Evolutionary conservation across 148 eudicot species (phyloP), one percentile per base, ranked within the genome.

Genomic region (Cornus florida): DNA sequence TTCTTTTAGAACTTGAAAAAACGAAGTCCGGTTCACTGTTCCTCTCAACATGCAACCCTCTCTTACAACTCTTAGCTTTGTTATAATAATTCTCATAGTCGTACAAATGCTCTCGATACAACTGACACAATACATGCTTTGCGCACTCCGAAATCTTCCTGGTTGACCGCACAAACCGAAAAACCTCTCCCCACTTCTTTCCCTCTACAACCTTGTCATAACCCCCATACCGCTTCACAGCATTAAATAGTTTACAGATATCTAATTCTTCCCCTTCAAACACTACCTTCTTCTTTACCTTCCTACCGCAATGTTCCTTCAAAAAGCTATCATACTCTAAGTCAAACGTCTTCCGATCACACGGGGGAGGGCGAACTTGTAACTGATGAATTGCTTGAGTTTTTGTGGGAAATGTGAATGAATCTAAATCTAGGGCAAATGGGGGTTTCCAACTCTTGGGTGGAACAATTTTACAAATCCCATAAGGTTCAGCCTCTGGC

Each of bases 261-360:
- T 97, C 95, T 84, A 97, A 88, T 65, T 94, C 99, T 86, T 89
- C 92, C 87, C 97, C 98, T 78, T 97, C 99, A 81, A 97, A 94
- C 75, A 91, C 82, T 75, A 94, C 87, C 93, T 88, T 91, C 86
- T 87, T 92, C 87, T 89, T 94, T 7, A 78, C 75, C 86, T 90
- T 94, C 80, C 77, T 82, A 72, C 97, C 94, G 68, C 90, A 91
- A 77, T 92, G 92, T 20, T 83, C 89, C 86, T 91, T 91, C 80
- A 97, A 78, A 75, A 97, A 97, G 75, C 98, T 86, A 83, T 70
- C 79, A 62, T 94, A 97, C 85, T 97, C 99, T 81, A 97, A 92
- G 82, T 85, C 92, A 81, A 97, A 97, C 0, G 99, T 97, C 91
- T 90, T 89, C 5, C 97, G 84, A 89, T 97, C 98, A 75, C 97